phyloP scores from a whole-genome alignment of 2,329 filamentous ascomycete genomes.

The Botryosphaeria dothidea region DNA sequence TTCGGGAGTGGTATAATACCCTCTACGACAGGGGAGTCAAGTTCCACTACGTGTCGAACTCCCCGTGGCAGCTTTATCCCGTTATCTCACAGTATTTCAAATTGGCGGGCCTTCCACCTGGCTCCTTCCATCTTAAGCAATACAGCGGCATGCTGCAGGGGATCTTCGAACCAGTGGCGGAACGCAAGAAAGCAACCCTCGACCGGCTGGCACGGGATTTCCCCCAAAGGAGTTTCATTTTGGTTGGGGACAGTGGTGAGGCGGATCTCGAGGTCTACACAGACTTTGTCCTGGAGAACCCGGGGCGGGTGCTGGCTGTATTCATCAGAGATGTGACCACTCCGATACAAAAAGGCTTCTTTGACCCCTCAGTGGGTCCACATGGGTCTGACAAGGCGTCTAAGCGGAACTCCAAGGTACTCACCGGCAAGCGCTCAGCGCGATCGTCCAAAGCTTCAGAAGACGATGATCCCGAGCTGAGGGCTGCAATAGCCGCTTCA shows the following conservation, averaged over 20 bases:
- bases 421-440: conserved; percentile 17
- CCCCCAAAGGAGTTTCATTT: conserved; percentile 81
- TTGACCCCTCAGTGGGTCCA: conserved; percentile 62
- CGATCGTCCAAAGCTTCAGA: conserved; percentile 28
- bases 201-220: conserved; percentile 88
- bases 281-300: conserved; percentile 82
- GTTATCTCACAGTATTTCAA: conserved; percentile 84
- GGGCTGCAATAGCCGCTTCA: conserved; percentile 50
- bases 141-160: conserved; percentile 97
- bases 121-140: conserved; percentile 93
- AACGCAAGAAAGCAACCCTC: conserved; percentile 86
- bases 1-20: conserved; percentile 82
- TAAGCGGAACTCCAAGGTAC: conserved; percentile 22
- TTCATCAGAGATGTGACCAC: conserved; percentile 97
- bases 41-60: conserved; percentile 98
- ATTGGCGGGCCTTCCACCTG: conserved; percentile 75
- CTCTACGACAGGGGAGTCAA: conserved; percentile 79
- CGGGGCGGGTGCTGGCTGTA: conserved; percentile 77
- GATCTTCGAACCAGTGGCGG: conserved; percentile 95
- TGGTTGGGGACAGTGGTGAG: conserved; percentile 95
- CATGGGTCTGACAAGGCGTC: conserved; percentile 31
- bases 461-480: conserved; percentile 50
- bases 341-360: conserved; percentile 70
- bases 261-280: conserved; percentile 97
- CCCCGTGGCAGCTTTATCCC: conserved; percentile 95